These are phyloP conservation scores for Ambrosia artemisiifolia DNA, from an alignment of 129 eudicot species.

Conservation along the genomic window DNA sequence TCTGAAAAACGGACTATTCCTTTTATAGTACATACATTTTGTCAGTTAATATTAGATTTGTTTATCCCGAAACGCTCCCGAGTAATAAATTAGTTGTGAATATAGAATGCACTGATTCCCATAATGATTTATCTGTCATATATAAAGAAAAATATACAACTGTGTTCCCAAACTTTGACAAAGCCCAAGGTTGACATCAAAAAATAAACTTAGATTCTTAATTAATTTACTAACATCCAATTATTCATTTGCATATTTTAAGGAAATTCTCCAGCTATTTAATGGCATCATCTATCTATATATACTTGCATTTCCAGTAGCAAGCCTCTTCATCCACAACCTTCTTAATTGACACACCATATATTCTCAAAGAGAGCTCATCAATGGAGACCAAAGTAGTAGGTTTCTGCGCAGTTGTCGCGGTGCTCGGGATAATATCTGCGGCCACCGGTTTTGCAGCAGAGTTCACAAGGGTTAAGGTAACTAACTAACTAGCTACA, in stretches of 20 bases:
- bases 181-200: not conserved
- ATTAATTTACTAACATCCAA: not conserved
- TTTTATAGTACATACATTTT: too few relatives aligned
- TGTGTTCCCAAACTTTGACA: not conserved
- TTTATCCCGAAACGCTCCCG: too few relatives aligned
- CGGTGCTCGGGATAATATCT: conserved; percentile 28
- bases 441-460: conserved; percentile 27
- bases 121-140: too few relatives aligned
- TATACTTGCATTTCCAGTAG: conserved; percentile 10
- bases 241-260: not conserved
- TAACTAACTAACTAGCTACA: not conserved
- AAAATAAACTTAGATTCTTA: too few relatives aligned
- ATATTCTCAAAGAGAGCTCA: not conserved
- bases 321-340: conserved; percentile 18
- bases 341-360: conserved; percentile 23
- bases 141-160: not conserved
- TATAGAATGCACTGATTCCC: too few relatives aligned
- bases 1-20: too few relatives aligned
- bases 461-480: conserved; percentile 30
- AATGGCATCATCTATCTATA: conserved; percentile 15
- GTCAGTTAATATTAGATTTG: too few relatives aligned
- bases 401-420: conserved; percentile 7
- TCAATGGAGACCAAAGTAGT: conserved; percentile 18
- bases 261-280: not conserved
- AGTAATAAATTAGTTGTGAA: too few relatives aligned